Percentiles rank a stretch among this genome's conserved stretches.
Evolutionary conservation across 495 filamentous ascomycete genomes (phyloP).

Genomic region (Podospora comata): DNA sequence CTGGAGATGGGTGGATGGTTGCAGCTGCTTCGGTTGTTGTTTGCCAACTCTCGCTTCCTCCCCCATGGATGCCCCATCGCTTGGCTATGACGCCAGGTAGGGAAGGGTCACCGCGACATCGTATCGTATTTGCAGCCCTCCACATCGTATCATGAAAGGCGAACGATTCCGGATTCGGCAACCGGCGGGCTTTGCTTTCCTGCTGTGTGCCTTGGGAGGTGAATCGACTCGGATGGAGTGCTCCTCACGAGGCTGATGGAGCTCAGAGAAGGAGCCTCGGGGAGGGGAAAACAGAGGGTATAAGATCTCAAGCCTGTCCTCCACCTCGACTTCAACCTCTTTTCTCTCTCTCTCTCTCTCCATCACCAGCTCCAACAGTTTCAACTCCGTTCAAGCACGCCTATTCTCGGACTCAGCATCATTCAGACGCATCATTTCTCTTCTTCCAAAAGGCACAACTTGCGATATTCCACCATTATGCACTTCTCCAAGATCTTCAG

Average conservation of each 20-base stretch:
- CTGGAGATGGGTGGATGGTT: not conserved
- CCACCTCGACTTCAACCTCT: not conserved
- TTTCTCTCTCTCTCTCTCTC: not conserved
- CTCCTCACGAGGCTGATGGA: not conserved
- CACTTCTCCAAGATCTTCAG: constrained; percentile 46
- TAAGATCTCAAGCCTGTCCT: not conserved
- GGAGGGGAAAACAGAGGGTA: not conserved
- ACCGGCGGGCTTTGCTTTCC: not conserved
- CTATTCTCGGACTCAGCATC: not conserved
- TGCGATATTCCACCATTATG: constrained; percentile 39
- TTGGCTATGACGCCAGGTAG: not conserved
- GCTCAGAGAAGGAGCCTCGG: not conserved
- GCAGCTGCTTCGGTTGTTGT: not conserved
- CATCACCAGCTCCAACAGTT: not conserved
- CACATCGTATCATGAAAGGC: not conserved
- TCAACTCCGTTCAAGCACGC: not conserved
- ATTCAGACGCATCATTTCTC: not conserved
- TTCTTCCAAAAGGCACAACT: not conserved
- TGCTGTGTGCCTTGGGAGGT: not conserved
- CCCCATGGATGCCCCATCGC: not conserved
- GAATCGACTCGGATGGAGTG: not conserved
- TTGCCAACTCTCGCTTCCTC: not conserved
- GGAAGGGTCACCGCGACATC: not conserved
- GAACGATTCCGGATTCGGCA: not conserved
- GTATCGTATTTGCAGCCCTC: not conserved